Evolutionary conservation across 345 rosid genomes (phyloP).

Genomic region (Corchorus capsularis): DNA sequence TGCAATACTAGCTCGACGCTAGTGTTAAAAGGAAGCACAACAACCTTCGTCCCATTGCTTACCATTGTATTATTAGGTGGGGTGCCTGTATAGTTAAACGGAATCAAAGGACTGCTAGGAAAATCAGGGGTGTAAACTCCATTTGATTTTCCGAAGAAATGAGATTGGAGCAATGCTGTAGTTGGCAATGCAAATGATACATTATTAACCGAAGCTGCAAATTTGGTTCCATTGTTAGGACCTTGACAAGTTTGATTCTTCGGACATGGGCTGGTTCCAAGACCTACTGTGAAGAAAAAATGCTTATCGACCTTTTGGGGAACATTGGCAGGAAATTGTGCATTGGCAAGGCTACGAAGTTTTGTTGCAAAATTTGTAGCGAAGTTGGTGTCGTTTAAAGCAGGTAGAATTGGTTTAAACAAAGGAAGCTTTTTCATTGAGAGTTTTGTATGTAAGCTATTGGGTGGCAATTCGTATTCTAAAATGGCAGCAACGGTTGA

Average conservation of each 20-base stretch:
- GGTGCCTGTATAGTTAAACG: conserved; percentile 60
- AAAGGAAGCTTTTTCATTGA: conserved; percentile 42
- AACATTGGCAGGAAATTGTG: conserved; percentile 55
- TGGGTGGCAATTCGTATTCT: conserved; percentile 33
- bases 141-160: conserved; percentile 47
- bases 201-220: conserved; percentile 65
- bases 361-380: conserved; percentile 47
- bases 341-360: conserved; percentile 50
- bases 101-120: conserved; percentile 43
- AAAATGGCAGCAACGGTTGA: conserved; percentile 43
- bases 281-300: conserved; percentile 57
- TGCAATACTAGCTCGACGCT: conserved; percentile 67
- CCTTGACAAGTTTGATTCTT: conserved; percentile 67
- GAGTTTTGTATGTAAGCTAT: conserved; percentile 24
- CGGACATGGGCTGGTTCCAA: conserved; percentile 59
- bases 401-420: conserved; percentile 52
- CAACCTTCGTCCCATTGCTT: conserved; percentile 56
- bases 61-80: conserved; percentile 64
- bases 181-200: conserved; percentile 60
- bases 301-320: conserved; percentile 49
- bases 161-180: conserved; percentile 65
- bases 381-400: conserved; percentile 56
- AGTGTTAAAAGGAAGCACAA: conserved; percentile 58
- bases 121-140: conserved; percentile 53
- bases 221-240: conserved; percentile 57